These are phyloP conservation scores for Epichloe typhina DNA, from an alignment of 2,329 filamentous ascomycete species.

Conservation along the genomic window DNA sequence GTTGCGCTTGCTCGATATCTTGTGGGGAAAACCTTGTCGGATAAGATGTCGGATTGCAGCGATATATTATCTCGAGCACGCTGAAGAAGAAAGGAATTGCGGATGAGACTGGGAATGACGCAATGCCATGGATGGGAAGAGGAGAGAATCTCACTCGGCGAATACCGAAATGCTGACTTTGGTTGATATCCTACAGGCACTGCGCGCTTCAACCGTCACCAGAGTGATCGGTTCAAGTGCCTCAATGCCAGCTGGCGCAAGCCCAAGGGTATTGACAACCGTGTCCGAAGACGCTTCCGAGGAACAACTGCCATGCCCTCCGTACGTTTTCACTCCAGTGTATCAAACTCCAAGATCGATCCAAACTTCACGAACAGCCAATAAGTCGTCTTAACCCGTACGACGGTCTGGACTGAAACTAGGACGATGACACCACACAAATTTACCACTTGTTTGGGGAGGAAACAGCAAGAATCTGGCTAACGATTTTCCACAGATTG, in stretches of 20 bases:
- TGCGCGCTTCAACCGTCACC: slow-evolving; percentile 92
- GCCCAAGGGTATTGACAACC: slow-evolving; percentile 99
- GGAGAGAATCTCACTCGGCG: neutral
- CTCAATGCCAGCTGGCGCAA: slow-evolving; percentile 90
- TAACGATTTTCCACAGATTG: slow-evolving; percentile 51
- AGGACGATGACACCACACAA: neutral
- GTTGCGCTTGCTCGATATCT: neutral
- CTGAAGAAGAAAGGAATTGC: neutral
- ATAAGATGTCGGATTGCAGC: neutral
- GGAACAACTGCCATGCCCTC: slow-evolving; percentile 94
- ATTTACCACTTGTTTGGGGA: no score
- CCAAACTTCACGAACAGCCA: neutral
- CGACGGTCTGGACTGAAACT: neutral
- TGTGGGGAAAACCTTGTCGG: neutral
- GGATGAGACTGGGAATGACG: neutral
- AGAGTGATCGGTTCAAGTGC: slow-evolving; percentile 93
- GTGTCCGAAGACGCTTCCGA: slow-evolving; percentile 94
- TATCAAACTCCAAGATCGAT: neutral
- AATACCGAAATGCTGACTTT: slow-evolving; percentile 23
- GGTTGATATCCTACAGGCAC: slow-evolving; percentile 46
- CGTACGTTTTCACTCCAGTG: slow-evolving; percentile 46
- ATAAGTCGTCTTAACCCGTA: neutral
- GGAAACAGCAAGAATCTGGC: neutral
- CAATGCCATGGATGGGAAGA: neutral
- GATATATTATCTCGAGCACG: no score